Evolutionary conservation across 106 monocot species (phyloP).

Genomic region (Dioscorea zingiberensis): DNA sequence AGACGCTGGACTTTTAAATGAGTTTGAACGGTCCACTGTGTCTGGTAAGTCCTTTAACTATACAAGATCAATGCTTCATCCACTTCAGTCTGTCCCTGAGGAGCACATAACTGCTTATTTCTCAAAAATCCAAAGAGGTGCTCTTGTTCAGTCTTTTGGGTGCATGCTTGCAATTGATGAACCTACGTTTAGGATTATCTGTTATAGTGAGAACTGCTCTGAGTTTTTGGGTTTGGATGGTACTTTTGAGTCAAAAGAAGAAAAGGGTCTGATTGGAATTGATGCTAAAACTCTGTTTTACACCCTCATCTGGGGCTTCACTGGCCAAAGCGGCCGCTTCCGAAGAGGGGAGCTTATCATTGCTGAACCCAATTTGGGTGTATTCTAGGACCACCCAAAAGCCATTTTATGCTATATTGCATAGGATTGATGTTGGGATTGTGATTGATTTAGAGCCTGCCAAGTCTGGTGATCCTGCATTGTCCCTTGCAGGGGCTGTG

Average conservation of each 20-base stretch:
- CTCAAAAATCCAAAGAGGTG: slow-evolving; percentile 85
- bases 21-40: slow-evolving; percentile 77
- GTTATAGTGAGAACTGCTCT: slow-evolving; percentile 64
- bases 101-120: slow-evolving; percentile 82
- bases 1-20: slow-evolving; percentile 79
- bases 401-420: slow-evolving; percentile 85
- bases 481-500: slow-evolving; percentile 85
- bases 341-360: slow-evolving; percentile 73
- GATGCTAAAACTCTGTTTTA: neutral
- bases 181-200: slow-evolving; percentile 54
- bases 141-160: slow-evolving; percentile 85
- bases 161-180: slow-evolving; percentile 74
- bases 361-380: slow-evolving; percentile 80
- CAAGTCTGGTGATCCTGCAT: slow-evolving; percentile 61
- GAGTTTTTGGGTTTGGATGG: slow-evolving; percentile 83
- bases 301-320: slow-evolving; percentile 37
- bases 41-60: slow-evolving; percentile 64
- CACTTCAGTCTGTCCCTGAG: slow-evolving; percentile 17
- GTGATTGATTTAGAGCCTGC: slow-evolving; percentile 95
- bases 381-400: slow-evolving; percentile 56
- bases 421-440: slow-evolving; percentile 82
- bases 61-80: slow-evolving; percentile 27
- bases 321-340: slow-evolving; percentile 52
- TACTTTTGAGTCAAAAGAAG: too few species aligned
- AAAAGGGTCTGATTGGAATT: too few species aligned